phyloP scores from a whole-genome alignment of 2,329 filamentous ascomycete genomes.

The Verticillium albo-atrum region DNA sequence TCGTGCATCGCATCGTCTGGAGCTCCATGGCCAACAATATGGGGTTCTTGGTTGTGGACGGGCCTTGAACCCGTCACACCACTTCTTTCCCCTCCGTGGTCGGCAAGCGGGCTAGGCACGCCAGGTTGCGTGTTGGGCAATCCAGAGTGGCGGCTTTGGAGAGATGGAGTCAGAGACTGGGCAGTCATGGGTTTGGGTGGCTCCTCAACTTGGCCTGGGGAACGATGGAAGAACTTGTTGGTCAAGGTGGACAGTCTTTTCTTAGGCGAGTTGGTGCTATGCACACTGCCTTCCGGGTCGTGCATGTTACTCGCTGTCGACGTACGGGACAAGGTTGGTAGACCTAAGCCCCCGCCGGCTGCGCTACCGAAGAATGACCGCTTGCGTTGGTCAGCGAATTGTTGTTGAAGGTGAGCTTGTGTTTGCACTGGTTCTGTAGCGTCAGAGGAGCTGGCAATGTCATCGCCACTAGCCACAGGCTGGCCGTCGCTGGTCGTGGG shows the following conservation, averaged over 20 bases:
- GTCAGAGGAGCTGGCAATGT: neutral
- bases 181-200: slow-evolving; percentile 13
- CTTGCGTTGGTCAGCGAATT: slow-evolving; percentile 30
- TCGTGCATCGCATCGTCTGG: slow-evolving; percentile 7
- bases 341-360: slow-evolving; percentile 5
- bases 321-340: slow-evolving; percentile 15
- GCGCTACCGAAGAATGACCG: slow-evolving; percentile 31
- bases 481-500: slow-evolving; percentile 5
- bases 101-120: slow-evolving; percentile 2
- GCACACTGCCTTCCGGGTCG: slow-evolving; percentile 7
- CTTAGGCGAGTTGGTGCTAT: slow-evolving; percentile 22
- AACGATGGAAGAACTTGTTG: slow-evolving; percentile 21
- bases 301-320: slow-evolving; percentile 19
- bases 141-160: slow-evolving; percentile 10
- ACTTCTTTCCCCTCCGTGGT: slow-evolving; percentile 12
- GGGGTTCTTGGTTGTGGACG: neutral
- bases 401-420: slow-evolving; percentile 12
- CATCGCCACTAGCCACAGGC: slow-evolving; percentile 17
- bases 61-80: slow-evolving; percentile 14
- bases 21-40: neutral
- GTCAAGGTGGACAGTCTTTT: slow-evolving; percentile 40
- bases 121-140: slow-evolving; percentile 3
- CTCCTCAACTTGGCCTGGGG: slow-evolving; percentile 13
- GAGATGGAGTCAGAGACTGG: slow-evolving; percentile 15
- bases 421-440: neutral